Conservation (phyloP, 2,329 filamentous ascomycete species). For the Nectriaceae sp. region DNA sequence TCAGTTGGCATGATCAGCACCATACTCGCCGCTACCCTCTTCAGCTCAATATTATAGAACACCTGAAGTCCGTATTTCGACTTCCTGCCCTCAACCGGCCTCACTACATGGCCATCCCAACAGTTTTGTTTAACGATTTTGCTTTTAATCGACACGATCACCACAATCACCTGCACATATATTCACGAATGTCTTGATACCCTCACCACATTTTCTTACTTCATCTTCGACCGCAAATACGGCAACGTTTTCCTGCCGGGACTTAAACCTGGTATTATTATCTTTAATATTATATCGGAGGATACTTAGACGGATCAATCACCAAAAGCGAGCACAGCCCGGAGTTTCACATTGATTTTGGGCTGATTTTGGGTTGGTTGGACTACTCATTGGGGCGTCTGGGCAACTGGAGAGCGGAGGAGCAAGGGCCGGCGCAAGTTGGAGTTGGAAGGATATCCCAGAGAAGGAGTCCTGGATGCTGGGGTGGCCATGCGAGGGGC, state of each 20-base stretch:
- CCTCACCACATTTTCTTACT: constrained; percentile 14
- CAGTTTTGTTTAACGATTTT: not conserved
- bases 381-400: not conserved
- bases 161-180: constrained; percentile 9
- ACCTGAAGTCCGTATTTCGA: not conserved
- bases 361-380: no score
- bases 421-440: no score
- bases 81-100: not conserved
- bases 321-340: constrained; percentile 21
- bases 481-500: no score
- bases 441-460: no score
- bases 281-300: not conserved
- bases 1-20: constrained; percentile 16
- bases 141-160: constrained; percentile 15
- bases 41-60: constrained; percentile 21
- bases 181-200: constrained; percentile 30
- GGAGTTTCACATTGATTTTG: constrained; percentile 23
- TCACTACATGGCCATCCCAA: not conserved
- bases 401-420: not conserved
- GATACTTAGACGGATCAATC: constrained; percentile 13
- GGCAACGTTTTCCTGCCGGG: not conserved
- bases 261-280: constrained; percentile 4
- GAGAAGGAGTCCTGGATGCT: no score
- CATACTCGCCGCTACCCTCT: constrained; percentile 15
- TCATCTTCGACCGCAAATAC: constrained; percentile 1